Percentiles rank a stretch among this genome's conserved stretches.
phyloP scores from a whole-genome alignment of 805 yeast species.

The Candida peoriensis region DNA sequence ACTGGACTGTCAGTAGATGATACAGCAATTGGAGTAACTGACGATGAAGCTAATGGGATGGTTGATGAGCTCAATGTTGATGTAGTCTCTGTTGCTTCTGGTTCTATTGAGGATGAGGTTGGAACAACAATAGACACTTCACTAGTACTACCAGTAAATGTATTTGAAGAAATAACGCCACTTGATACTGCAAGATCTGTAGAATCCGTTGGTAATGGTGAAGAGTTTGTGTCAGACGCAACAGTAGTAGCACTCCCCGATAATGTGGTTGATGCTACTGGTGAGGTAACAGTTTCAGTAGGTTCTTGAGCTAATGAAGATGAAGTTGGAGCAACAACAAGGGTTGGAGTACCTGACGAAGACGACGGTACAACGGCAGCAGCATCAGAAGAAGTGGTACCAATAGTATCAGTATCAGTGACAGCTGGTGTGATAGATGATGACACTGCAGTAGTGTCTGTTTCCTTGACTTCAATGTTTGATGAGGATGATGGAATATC shows the following conservation, averaged over 20 bases:
- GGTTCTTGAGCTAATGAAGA: neutral
- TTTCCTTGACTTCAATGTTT: neutral
- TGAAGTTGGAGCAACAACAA: neutral
- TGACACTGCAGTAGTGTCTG: slow-evolving; percentile 1
- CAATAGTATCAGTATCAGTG: neutral
- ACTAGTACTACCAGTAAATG: no score
- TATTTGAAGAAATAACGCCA: no score
- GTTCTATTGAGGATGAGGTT: neutral
- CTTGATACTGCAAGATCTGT: no score
- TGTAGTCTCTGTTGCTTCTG: no score
- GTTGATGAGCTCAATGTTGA: neutral
- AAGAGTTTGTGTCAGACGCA: no score
- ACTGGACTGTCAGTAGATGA: neutral
- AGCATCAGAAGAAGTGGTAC: slow-evolving; percentile 3
- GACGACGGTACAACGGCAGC: neutral
- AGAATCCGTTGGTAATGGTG: no score
- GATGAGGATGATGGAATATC: slow-evolving; percentile 1
- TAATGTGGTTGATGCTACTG: neutral
- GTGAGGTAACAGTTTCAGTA: neutral
- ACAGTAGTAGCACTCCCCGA: neutral
- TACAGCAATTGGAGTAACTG: neutral
- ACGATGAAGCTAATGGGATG: neutral
- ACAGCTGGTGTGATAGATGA: neutral
- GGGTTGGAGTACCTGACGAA: neutral
- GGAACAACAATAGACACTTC: slow-evolving; percentile 1